Evolutionary conservation across 169 alveolate genomes (phyloP), one percentile per base, ranked within the genome.

Genomic region (Plasmodium reichenowi): DNA sequence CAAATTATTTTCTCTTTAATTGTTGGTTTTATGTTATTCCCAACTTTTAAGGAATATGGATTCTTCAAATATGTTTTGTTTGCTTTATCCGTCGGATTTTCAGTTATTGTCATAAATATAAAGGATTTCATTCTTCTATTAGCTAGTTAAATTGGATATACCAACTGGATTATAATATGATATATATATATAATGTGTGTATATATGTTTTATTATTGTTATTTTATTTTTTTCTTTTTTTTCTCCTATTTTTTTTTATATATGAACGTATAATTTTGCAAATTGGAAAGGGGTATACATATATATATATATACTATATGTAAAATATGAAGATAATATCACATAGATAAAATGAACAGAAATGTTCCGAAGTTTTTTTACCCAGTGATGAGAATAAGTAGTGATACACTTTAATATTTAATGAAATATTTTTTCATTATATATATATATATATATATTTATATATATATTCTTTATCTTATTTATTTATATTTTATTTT

Each of bases 21-120:
- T n/a, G 63, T 83, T 17, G 83, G 58, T 0, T 54, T 29, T 24
- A 9, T 68, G 9, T 29, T 83, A 10, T 83, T 43, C 20, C 91
- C 91, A 4, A 24, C 80, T 4, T 83, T 83, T 56, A 83, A 83
- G n/a, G 54, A 83, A 32, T 83, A 68, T 47, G 91, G 91, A n/a
- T 52, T 54, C 3, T 20, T 67, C 9, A 83, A 72, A 20, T 83
- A 83, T 38, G 72, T 60, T 26, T 29, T 22, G 9, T 47, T 83
- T 17, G 58, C 88, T 12, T 59, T 70, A 13, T 62, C 76, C 3
- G 67, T 76, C 2, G 54, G 50, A 2, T 32, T 75, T 24, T 67
- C 85, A 10, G 48, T 68, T 45, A 48, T 83, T 60, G 67, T 52
- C 7, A 43, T 58, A n/a, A 83, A 56, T 29, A 12, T 83, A 48